These are phyloP conservation scores for Marasmius oreades DNA, from an alignment of 1,284 basidiomycete species.

Conservation along the genomic window DNA sequence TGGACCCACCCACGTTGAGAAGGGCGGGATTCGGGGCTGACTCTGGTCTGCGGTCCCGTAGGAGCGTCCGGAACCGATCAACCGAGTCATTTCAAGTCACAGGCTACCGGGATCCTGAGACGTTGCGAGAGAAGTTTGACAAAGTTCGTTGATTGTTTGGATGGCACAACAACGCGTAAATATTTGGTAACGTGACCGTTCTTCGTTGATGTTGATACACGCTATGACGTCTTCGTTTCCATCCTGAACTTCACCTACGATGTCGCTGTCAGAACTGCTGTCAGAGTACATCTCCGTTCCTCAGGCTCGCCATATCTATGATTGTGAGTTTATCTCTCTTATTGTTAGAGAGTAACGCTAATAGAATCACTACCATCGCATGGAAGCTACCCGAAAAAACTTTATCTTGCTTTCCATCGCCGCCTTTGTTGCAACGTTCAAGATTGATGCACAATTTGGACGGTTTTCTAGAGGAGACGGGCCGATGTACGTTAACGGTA, in stretches of 20 bases:
- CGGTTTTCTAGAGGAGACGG: constrained; percentile 59
- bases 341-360: too few species aligned
- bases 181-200: too few species aligned
- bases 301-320: background rate
- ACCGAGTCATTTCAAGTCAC: too few species aligned
- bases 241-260: background rate
- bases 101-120: too few species aligned
- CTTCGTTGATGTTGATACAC: too few species aligned
- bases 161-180: too few species aligned
- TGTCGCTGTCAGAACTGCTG: background rate
- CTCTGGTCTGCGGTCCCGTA: too few species aligned
- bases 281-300: background rate
- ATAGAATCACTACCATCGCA: too few species aligned
- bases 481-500: constrained; percentile 26
- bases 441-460: constrained; percentile 73
- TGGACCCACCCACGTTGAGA: background rate
- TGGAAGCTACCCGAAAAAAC: constrained; percentile 13
- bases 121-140: too few species aligned
- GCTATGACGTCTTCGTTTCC: too few species aligned
- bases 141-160: too few species aligned
- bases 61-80: too few species aligned
- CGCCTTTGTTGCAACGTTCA: constrained; percentile 29
- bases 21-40: background rate
- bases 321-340: background rate
- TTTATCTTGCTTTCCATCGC: constrained; percentile 20